phyloP scores from a whole-genome alignment of 2,329 filamentous ascomycete genomes.

The Monilinia vaccinii-corymbosi region DNA sequence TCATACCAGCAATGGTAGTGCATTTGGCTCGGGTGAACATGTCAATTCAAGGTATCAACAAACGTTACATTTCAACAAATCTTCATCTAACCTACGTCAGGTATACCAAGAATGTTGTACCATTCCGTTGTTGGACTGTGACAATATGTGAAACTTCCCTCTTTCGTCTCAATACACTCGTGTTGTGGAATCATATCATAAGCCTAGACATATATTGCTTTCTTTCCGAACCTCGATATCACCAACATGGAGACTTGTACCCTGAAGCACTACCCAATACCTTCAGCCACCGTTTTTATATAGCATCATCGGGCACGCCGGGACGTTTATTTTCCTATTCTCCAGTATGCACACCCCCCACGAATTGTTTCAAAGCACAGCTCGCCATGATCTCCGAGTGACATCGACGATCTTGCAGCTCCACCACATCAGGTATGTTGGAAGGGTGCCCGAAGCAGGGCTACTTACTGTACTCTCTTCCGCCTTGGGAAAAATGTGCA shows the following conservation, averaged over 20 bases:
- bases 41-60: neutral
- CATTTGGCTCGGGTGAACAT: neutral
- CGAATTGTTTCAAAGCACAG: conserved; percentile 10
- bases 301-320: neutral
- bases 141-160: neutral
- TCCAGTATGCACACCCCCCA: conserved; percentile 2
- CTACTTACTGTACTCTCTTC: neutral
- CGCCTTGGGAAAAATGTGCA: neutral
- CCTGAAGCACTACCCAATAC: neutral
- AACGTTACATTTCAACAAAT: neutral
- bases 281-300: neutral
- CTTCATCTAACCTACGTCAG: neutral
- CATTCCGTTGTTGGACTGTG: neutral
- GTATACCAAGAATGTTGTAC: neutral
- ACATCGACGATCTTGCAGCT: conserved; percentile 7
- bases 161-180: neutral
- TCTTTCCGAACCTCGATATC: conserved; percentile 1
- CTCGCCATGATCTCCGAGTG: conserved; percentile 5
- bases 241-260: neutral
- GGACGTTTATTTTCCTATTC: conserved; percentile 1
- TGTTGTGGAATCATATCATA: neutral
- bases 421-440: neutral
- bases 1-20: neutral
- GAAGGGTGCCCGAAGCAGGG: neutral
- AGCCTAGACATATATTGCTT: neutral